Conservation (phyloP, 768 basidiomycete genomes). For the Termitomyces sp. region DNA sequence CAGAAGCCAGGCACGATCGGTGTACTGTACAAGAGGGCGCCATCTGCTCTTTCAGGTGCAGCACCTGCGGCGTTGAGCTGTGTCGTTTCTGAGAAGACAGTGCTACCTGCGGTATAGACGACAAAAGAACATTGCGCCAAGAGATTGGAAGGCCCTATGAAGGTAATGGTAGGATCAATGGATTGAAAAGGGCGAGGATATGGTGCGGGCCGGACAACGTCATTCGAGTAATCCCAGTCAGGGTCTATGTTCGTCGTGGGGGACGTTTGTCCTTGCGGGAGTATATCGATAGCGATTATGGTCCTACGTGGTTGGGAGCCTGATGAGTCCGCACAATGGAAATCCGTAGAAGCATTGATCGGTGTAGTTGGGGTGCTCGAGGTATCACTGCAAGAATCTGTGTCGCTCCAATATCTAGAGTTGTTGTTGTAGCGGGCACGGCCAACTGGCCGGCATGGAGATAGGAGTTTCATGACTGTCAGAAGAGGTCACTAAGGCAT, state of each 20-base stretch:
- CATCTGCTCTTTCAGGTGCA: slow-evolving; percentile 20
- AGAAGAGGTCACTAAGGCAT: neutral
- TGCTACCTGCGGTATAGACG: slow-evolving; percentile 41
- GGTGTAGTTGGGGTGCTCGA: slow-evolving; percentile 34
- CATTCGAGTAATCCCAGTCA: slow-evolving; percentile 10
- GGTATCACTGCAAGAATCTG: slow-evolving; percentile 34
- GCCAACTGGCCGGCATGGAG: slow-evolving; percentile 25
- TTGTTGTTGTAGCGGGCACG: slow-evolving; percentile 13
- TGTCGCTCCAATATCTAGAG: slow-evolving; percentile 23
- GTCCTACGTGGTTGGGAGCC: slow-evolving; percentile 20
- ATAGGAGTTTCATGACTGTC: slow-evolving; percentile 42
- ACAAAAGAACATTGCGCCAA: slow-evolving; percentile 50
- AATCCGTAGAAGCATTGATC: slow-evolving; percentile 27
- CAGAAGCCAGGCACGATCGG: slow-evolving; percentile 61
- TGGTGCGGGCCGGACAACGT: slow-evolving; percentile 31
- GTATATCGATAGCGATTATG: slow-evolving; percentile 42
- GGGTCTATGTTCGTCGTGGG: neutral
- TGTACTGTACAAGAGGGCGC: slow-evolving; percentile 49
- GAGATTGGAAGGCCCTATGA: slow-evolving; percentile 43
- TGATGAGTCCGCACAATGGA: slow-evolving; percentile 16
- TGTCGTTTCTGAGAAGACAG: slow-evolving; percentile 48
- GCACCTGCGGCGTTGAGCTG: slow-evolving; percentile 24
- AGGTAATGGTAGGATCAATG: slow-evolving; percentile 67
- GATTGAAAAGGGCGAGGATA: slow-evolving; percentile 46
- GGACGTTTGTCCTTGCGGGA: slow-evolving; percentile 21